These are phyloP conservation scores for Saccharomyces hybrid DNA, from an alignment of 1,139 yeast genomes.

Conservation along the genomic window DNA sequence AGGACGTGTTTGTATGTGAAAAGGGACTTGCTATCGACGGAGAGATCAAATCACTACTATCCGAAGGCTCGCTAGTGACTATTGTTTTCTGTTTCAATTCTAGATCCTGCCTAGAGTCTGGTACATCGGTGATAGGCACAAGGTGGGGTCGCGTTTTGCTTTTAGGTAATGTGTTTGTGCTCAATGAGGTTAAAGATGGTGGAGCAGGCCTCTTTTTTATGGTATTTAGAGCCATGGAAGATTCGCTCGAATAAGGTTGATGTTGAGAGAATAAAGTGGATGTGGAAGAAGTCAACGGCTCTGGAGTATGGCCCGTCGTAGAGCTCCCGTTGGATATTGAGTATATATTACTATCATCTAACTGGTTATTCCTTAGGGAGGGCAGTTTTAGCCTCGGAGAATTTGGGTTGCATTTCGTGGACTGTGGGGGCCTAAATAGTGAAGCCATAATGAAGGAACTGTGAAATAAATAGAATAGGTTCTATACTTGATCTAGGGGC, in stretches of 20 bases:
- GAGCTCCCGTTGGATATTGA: neutral
- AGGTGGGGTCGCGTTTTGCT: neutral
- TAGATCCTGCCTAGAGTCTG: neutral
- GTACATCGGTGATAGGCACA: neutral
- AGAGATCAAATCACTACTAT: conserved; percentile 5
- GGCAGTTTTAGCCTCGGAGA: conserved; percentile 30
- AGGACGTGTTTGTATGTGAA: neutral
- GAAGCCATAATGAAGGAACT: conserved; percentile 24
- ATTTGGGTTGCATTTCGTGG: conserved; percentile 21
- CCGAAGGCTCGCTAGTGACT: neutral
- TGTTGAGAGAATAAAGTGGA: conserved; percentile 6
- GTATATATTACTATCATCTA: conserved; percentile 3
- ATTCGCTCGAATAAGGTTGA: neutral
- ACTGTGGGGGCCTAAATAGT: conserved; percentile 30
- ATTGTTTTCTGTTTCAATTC: neutral
- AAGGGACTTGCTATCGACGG: conserved; percentile 1
- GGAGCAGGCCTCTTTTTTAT: conserved; percentile 26
- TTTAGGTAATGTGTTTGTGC: neutral
- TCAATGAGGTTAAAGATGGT: conserved; percentile 22
- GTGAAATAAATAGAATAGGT: neutral
- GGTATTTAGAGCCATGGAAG: conserved; percentile 1
- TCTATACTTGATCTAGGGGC: neutral
- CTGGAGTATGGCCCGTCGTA: neutral
- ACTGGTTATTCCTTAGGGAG: conserved; percentile 12
- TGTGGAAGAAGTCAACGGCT: conserved; percentile 5